Evolutionary conservation across 768 basidiomycete species (phyloP).

Genomic region (Hypholoma sublateritium): DNA sequence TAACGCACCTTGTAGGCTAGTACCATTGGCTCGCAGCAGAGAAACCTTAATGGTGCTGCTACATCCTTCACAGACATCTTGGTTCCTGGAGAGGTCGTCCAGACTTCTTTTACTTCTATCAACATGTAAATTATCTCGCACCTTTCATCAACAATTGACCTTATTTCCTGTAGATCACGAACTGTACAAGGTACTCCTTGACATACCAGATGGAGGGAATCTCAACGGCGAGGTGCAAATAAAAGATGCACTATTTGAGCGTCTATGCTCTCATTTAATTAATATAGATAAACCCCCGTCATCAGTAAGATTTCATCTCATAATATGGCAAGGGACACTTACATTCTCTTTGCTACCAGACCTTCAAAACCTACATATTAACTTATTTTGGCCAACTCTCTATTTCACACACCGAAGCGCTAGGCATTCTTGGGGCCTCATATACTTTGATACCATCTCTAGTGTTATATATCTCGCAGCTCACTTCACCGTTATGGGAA

Average conservation of each 20-base stretch:
- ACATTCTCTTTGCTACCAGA: slow-evolving; percentile 17
- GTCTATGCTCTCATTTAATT: slow-evolving; percentile 47
- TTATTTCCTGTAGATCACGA: slow-evolving; percentile 33
- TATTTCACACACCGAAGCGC: slow-evolving; percentile 37
- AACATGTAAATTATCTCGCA: slow-evolving; percentile 41
- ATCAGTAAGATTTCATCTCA: slow-evolving; percentile 34
- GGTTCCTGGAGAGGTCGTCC: slow-evolving; percentile 47
- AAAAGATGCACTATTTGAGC: slow-evolving; percentile 45
- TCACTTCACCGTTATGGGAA: slow-evolving; percentile 66
- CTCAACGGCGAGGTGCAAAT: slow-evolving; percentile 22
- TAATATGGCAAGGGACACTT: background rate
- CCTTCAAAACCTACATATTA: slow-evolving; percentile 35
- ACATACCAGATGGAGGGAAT: slow-evolving; percentile 26
- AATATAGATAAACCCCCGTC: slow-evolving; percentile 37
- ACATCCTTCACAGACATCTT: slow-evolving; percentile 47
- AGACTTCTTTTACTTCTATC: slow-evolving; percentile 56
- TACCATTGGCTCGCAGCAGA: slow-evolving; percentile 34
- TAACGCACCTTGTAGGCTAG: slow-evolving; percentile 32
- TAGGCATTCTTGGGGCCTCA: slow-evolving; percentile 41
- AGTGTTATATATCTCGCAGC: slow-evolving; percentile 50
- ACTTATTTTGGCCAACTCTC: slow-evolving; percentile 43
- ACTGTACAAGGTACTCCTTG: slow-evolving; percentile 44
- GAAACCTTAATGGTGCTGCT: slow-evolving; percentile 49
- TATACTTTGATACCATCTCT: slow-evolving; percentile 64
- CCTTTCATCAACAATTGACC: background rate